Base-by-base conservation (phyloP, 352 stramenopile species). In the Phytophthora fragariae region DNA sequence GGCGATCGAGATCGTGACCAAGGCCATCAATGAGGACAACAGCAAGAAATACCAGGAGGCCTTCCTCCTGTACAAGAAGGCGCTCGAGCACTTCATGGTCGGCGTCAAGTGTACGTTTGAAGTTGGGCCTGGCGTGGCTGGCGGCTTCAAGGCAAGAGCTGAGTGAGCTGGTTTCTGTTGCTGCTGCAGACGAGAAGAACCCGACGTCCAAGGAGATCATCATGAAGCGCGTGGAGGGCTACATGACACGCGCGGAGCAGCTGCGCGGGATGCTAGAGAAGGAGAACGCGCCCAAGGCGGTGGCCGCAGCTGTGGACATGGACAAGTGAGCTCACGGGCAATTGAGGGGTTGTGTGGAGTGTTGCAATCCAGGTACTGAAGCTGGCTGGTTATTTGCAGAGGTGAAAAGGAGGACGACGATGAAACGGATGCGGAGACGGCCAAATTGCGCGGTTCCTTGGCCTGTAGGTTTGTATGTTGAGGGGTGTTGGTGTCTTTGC, bases 381-480 rank as follows among this genome's bases (percentile, higher is more conserved):
- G 1, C 29, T 55, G 24, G 1, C 29, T 55, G 39, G 17, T 7
- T 72, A n/a, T 68, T 46, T 65, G 17, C 57, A 93, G 86, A 80
- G 89, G 85, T 2, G 89, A 92, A 55, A 95, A 93, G 62, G 91
- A 89, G 41, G 85, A 97, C 52, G 88, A 95, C 17, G 88, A 98
- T 55, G 93, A 99, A 65, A 94, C 92, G 7, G 97, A 99, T 61
- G 92, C 90, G 52, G 98, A 99, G 74, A 93, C 87, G 7, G 97
- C 91, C 15, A 99, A 99, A 81, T 83, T 99, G 35, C 86, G 97
- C 5, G 96, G 96, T 21, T 97, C 97, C 1, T 73, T 99, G 55
- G 88, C 91, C 31, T 97, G 92, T 86, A 89, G 75, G 67, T 87
- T 77, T 17, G n/a, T 41, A 12, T 12, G 10, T 24, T 24, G 44